phyloP scores from a whole-genome alignment of 2,329 filamentous ascomycete genomes.

The Sclerotinia borealis region DNA sequence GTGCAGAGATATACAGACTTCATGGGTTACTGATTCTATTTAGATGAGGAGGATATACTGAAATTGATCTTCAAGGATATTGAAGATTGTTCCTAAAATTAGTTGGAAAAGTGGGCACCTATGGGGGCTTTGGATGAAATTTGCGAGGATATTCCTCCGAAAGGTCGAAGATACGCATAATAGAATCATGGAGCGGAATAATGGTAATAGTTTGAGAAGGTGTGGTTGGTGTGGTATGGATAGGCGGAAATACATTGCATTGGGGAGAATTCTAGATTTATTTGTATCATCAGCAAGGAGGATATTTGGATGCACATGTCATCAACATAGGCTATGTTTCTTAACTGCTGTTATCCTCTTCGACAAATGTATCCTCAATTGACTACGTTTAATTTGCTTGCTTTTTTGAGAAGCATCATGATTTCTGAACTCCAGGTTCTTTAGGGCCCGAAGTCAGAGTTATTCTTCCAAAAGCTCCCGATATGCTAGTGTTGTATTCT shows the following conservation, averaged over 20 bases:
- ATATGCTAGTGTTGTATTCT: not conserved
- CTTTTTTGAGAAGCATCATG: no score
- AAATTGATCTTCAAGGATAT: not conserved
- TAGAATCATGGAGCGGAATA: not conserved
- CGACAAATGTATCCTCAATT: not conserved
- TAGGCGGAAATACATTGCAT: no score
- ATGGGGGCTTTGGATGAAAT: not conserved
- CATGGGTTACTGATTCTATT: not conserved
- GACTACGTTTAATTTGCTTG: not conserved
- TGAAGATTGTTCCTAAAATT: not conserved
- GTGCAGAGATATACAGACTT: not conserved
- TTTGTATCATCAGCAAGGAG: not conserved
- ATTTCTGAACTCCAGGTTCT: not conserved
- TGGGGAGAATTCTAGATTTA: no score
- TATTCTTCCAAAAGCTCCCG: not conserved
- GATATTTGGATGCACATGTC: not conserved
- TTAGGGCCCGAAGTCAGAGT: not conserved
- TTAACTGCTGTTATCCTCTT: no score
- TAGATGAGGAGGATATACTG: not conserved
- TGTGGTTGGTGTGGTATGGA: not conserved
- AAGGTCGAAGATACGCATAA: not conserved
- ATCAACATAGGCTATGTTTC: not conserved
- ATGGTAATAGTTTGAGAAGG: not conserved
- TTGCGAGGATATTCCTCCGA: not conserved
- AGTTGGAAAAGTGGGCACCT: not conserved